phyloP scores from a whole-genome alignment of 768 basidiomycete species.

The Trametes elegans region DNA sequence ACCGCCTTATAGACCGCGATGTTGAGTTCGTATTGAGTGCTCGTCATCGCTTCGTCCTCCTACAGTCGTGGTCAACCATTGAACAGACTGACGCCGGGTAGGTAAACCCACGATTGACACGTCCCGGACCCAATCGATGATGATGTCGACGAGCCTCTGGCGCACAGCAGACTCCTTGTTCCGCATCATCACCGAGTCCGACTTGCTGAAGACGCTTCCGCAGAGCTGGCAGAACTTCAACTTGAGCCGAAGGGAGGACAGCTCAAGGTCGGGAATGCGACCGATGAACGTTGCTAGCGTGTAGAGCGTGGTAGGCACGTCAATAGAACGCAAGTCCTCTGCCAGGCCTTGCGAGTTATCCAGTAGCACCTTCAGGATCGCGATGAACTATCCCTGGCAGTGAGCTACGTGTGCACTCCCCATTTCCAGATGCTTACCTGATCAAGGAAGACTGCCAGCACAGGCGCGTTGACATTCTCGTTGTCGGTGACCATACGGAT shows the following conservation, averaged over 20 bases:
- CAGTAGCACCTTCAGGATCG: constrained; percentile 74
- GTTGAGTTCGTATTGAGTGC: constrained; percentile 65
- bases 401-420: too few relatives aligned
- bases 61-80: too few relatives aligned
- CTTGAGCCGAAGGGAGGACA: constrained; percentile 60
- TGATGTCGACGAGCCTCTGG: constrained; percentile 68
- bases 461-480: constrained; percentile 43
- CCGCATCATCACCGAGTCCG: constrained; percentile 58
- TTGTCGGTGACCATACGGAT: constrained; percentile 50
- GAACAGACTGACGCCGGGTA: neutral
- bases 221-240: constrained; percentile 73
- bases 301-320: constrained; percentile 57
- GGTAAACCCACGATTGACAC: constrained; percentile 39
- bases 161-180: constrained; percentile 61
- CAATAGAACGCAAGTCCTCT: constrained; percentile 61
- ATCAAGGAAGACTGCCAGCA: constrained; percentile 60
- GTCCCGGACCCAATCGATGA: constrained; percentile 78
- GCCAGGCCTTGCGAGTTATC: constrained; percentile 59
- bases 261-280: constrained; percentile 45
- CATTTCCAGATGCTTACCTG: too few relatives aligned
- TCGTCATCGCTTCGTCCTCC: constrained; percentile 36
- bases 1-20: constrained; percentile 68
- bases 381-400: constrained; percentile 51
- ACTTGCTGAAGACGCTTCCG: constrained; percentile 62
- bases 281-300: constrained; percentile 57